Evolutionary conservation across 805 yeast species (phyloP).

Genomic region (Helenozyma rhizophorensis): DNA sequence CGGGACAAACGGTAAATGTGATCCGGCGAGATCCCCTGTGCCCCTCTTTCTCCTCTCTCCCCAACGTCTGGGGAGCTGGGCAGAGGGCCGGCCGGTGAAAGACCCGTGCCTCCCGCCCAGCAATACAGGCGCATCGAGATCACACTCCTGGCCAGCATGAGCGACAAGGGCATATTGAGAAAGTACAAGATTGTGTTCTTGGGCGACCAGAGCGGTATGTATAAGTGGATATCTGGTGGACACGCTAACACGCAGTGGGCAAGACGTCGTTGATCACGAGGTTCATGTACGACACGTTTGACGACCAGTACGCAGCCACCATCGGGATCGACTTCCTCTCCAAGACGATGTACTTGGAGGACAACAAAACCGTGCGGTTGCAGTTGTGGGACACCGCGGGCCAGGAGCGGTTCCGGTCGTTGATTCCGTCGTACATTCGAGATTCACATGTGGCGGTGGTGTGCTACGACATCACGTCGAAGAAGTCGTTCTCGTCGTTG

Average conservation of each 20-base stretch:
- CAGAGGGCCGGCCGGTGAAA: too few relatives aligned
- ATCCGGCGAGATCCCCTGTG: too few relatives aligned
- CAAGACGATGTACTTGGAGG: constrained; percentile 77
- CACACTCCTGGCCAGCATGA: too few relatives aligned
- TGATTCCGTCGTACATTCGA: constrained; percentile 92
- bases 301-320: constrained; percentile 93
- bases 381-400: constrained; percentile 99
- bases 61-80: too few relatives aligned
- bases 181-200: constrained; percentile 89
- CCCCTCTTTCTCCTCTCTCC: too few relatives aligned
- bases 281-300: constrained; percentile 96
- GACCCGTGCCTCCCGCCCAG: too few relatives aligned
- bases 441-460: constrained; percentile 97
- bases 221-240: neutral
- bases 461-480: constrained; percentile 88
- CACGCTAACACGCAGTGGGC: constrained; percentile 54
- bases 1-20: too few relatives aligned
- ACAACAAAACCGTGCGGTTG: constrained; percentile 81
- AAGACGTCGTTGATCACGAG: constrained; percentile 95
- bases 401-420: constrained; percentile 90
- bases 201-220: constrained; percentile 88
- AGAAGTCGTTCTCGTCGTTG: constrained; percentile 77
- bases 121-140: too few relatives aligned
- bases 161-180: constrained; percentile 41
- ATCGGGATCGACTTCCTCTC: constrained; percentile 95